Base-by-base conservation (phyloP, 371 early-diverging fungal genomes). In the Entomophthora muscae region DNA sequence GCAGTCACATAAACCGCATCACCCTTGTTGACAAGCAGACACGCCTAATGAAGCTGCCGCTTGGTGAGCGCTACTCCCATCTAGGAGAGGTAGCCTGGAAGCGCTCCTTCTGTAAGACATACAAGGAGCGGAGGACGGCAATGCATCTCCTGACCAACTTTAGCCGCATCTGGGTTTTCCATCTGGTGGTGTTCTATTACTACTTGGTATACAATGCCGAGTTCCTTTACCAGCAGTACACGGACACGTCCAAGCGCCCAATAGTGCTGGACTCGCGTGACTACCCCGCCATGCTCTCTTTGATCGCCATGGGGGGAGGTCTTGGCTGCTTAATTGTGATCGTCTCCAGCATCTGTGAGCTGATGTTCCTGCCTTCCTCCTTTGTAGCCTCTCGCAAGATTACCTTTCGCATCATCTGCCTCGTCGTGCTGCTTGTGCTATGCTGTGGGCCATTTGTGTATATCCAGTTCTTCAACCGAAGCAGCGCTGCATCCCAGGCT, bases 91-190 rank as follows among this genome's bases (percentile, higher is more conserved):
- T 91, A 57, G 72, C 78, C 63, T 91, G 90, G 90, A 71, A 70
- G n/a, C 74, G 78, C 62, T 76, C 83, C 2, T 87, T 90, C 69
- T 67, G 71, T 64, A 93, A 91, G 73, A 91, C 92, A 1, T 93
- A 89, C 73, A 83, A 84, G 65, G 93, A 93, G 71, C 82, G 82
- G 33, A 83, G 93, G 33, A 83, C 89, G 1, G 82, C 85, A 81
- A 75, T 86, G 73, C 93, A 93, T 73, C 73, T 89, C 12, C 78
- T 88, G 29, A 81, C 85, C 69, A 93, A 93, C 72, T 93, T 91
- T 63, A 78, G 85, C 13, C 84, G 90, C 24, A 78, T 91, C 27
- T 91, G 91, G 92, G 84, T 88, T 54, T 83, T 91, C 68, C 90
- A 91, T 67, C 73, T 90, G 32, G 82, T 83, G 0, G 74, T 85